These are phyloP conservation scores for Neofusicoccum kwambonambiense DNA, from an alignment of 2,329 filamentous ascomycete species.

Conservation along the genomic window DNA sequence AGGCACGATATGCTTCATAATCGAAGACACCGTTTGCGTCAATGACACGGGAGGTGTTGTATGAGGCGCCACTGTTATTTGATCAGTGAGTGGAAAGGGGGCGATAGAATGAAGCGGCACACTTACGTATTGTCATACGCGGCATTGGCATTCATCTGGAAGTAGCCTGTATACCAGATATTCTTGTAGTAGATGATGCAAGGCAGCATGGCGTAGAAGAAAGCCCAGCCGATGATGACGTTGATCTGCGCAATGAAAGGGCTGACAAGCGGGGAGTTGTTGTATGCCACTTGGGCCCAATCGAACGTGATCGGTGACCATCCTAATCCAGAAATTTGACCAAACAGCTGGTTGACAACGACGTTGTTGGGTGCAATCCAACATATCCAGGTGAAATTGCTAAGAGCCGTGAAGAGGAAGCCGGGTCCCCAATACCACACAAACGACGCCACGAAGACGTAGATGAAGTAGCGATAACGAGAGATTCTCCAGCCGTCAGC, in stretches of 20 bases:
- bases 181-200: conserved; percentile 35
- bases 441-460: conserved; percentile 59
- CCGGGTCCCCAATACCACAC: conserved; percentile 49
- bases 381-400: conserved; percentile 68
- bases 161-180: conserved; percentile 32
- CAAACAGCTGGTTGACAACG: conserved; percentile 71
- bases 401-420: conserved; percentile 67
- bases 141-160: conserved; percentile 34
- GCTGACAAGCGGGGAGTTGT: conserved; percentile 34
- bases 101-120: too few species aligned
- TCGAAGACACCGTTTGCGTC: conserved; percentile 31
- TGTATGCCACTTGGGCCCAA: conserved; percentile 55
- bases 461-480: conserved; percentile 64
- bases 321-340: conserved; percentile 65
- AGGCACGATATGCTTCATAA: conserved; percentile 30
- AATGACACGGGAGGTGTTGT: conserved; percentile 34
- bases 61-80: conserved; percentile 19
- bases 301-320: conserved; percentile 73
- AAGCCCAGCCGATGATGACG: conserved; percentile 31
- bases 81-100: not conserved
- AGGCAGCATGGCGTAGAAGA: conserved; percentile 33
- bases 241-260: conserved; percentile 33
- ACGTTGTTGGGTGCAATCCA: conserved; percentile 66
- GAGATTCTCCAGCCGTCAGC: conserved; percentile 65
- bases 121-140: conserved; percentile 37